Base-by-base conservation (phyloP, 768 basidiomycete genomes). In the Favolaschia claudopus region DNA sequence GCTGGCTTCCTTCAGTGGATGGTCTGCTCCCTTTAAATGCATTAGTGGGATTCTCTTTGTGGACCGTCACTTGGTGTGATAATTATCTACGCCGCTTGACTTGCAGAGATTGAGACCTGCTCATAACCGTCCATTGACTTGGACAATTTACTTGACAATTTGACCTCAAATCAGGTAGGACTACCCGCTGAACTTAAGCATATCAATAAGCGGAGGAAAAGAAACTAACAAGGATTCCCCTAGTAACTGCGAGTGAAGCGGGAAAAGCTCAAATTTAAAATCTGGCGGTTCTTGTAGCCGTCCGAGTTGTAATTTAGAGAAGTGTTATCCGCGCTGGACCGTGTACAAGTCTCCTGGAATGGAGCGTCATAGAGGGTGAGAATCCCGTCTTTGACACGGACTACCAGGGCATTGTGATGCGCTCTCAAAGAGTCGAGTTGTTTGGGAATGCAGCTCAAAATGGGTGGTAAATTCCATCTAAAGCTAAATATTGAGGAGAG, bases 121-220 rank as follows among this genome's bases (percentile, higher is more conserved):
- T 74, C 65, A 63, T 57, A 74, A 73, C 61, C 49, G 68, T 70
- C 70, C 46, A 28, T 57, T 62, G 0, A 39, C n/a, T 15, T 9
- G 38, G 38, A 39, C 38, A 39, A n/a, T n/a, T 39, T 34, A 39
- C 28, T 51, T 56, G 32, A 32, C 58, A n/a, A 39, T 77, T 76
- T 84, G 87, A 86, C 85, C 87, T 89, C 87, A 87, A 84, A 88
- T 88, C 86, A 86, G 85, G 86, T 82, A 85, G 85, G 87, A 86
- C 80, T 88, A 89, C 88, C 87, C 85, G 82, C 87, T 87, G 86
- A 88, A 89, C 85, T 89, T 89, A 88, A 89, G 88, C 87, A 89
- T 88, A 89, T 89, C 85, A 89, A 88, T 89, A 88, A 90, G 88
- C 84, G 84, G 87, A 89, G 88, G 88, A 89, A 89, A 90, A 90